These are phyloP conservation scores for Naumovozyma dairenensis DNA, from an alignment of 805 yeast genomes.

Conservation along the genomic window DNA sequence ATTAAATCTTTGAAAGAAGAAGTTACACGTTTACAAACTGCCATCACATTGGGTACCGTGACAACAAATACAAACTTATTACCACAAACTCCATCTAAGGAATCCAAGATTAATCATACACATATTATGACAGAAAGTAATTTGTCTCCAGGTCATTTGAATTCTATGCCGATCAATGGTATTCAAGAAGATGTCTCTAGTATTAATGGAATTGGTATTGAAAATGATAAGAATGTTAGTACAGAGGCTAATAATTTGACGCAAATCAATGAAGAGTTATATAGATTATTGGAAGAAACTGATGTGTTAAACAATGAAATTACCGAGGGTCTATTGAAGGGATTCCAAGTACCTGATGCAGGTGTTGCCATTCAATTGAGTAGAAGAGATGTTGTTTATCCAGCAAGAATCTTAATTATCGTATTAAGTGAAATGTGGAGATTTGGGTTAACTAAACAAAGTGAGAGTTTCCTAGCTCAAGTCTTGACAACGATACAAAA, in stretches of 20 bases:
- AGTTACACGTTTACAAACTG: slow-evolving; percentile 34
- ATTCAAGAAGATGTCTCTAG: background rate
- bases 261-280: slow-evolving; percentile 67
- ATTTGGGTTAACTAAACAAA: slow-evolving; percentile 82
- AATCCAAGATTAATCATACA: slow-evolving; percentile 25
- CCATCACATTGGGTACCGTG: slow-evolving; percentile 26
- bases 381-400: slow-evolving; percentile 87
- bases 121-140: slow-evolving; percentile 3
- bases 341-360: slow-evolving; percentile 76
- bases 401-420: slow-evolving; percentile 88
- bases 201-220: slow-evolving; percentile 7
- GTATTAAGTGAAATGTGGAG: slow-evolving; percentile 97
- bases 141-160: background rate
- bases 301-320: slow-evolving; percentile 70
- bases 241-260: slow-evolving; percentile 42
- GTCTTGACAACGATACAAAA: slow-evolving; percentile 80
- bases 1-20: slow-evolving; percentile 40
- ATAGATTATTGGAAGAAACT: slow-evolving; percentile 60
- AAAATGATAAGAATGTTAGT: slow-evolving; percentile 28
- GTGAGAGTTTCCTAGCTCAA: slow-evolving; percentile 84
- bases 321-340: slow-evolving; percentile 75
- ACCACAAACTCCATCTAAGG: slow-evolving; percentile 29
- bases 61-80: slow-evolving; percentile 18
- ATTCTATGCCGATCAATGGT: background rate
- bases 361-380: slow-evolving; percentile 76